phyloP scores from a whole-genome alignment of 495 filamentous ascomycete genomes.

The Cercophora scortea region DNA sequence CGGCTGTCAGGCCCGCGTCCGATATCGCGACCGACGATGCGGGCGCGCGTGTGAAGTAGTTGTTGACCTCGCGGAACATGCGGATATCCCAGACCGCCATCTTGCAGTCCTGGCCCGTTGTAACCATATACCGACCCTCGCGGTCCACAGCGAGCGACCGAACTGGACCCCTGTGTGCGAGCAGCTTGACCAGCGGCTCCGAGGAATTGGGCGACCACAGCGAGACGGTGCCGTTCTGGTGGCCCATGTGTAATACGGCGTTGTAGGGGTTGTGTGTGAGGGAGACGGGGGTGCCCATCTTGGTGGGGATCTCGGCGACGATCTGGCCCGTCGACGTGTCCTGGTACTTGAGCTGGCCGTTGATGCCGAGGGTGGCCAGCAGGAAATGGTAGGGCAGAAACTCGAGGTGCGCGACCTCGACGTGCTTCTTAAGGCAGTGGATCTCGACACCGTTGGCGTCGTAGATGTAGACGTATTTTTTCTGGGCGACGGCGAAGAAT shows the following conservation, averaged over 20 bases:
- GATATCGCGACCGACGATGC: conserved; percentile 81
- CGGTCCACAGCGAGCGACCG: conserved; percentile 78
- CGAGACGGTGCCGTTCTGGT: conserved; percentile 89
- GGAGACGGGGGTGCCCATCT: conserved; percentile 73
- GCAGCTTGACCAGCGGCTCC: conserved; percentile 81
- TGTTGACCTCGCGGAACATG: conserved; percentile 86
- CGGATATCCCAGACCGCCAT: conserved; percentile 97
- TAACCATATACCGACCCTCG: conserved; percentile 91
- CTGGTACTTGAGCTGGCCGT: conserved; percentile 85
- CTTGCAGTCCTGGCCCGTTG: conserved; percentile 79
- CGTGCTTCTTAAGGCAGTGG: conserved; percentile 79
- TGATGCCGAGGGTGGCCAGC: conserved; percentile 74
- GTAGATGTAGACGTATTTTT: conserved; percentile 91
- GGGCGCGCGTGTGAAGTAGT: conserved; percentile 78
- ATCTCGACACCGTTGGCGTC: conserved; percentile 82
- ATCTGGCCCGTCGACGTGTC: conserved; percentile 88
- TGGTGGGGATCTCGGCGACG: conserved; percentile 75
- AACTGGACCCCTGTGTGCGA: conserved; percentile 94
- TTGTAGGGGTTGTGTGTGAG: conserved; percentile 85
- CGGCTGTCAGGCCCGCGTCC: conserved; percentile 76
- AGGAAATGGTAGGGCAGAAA: conserved; percentile 96
- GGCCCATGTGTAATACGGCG: conserved; percentile 82
- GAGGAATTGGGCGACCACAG: conserved; percentile 93
- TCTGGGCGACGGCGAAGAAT: conserved; percentile 94
- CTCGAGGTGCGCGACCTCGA: conserved; percentile 91